Evolutionary conservation across 2,329 filamentous ascomycete genomes (phyloP).

Genomic region (Ophiostoma triangulosporum): DNA sequence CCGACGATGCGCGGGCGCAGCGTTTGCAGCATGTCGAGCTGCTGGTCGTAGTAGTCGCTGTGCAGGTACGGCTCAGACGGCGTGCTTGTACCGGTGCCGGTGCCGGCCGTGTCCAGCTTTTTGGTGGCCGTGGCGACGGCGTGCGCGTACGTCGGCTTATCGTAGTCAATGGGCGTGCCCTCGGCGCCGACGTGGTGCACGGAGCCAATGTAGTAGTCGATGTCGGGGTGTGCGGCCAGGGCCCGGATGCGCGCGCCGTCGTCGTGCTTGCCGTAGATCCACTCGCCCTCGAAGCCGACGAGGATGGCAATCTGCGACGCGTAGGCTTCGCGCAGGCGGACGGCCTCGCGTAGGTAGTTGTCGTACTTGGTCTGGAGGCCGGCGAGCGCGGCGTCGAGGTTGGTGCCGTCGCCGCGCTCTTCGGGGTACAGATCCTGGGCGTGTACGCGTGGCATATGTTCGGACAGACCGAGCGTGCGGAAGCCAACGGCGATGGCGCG

Average conservation of each 20-base stretch:
- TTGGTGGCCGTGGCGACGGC: neutral
- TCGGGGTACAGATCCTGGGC: slow-evolving; percentile 78
- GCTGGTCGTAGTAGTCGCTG: slow-evolving; percentile 76
- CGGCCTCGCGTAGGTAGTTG: slow-evolving; percentile 63
- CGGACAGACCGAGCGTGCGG: slow-evolving; percentile 74
- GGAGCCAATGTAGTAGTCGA: slow-evolving; percentile 82
- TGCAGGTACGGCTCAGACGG: slow-evolving; percentile 57
- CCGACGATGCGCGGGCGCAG: slow-evolving; percentile 69
- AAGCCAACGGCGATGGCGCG: slow-evolving; percentile 67
- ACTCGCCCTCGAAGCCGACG: slow-evolving; percentile 87
- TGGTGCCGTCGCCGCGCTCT: slow-evolving; percentile 49
- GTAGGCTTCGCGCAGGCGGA: slow-evolving; percentile 58
- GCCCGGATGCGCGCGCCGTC: slow-evolving; percentile 46
- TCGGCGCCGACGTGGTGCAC: slow-evolving; percentile 76
- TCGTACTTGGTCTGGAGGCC: slow-evolving; percentile 42
- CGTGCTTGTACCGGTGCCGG: too few relatives aligned
- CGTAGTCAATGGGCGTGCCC: slow-evolving; percentile 79
- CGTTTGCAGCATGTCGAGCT: slow-evolving; percentile 63
- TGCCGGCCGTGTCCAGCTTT: too few relatives aligned
- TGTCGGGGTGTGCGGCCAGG: slow-evolving; percentile 36
- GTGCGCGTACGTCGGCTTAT: slow-evolving; percentile 46
- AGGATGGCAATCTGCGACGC: slow-evolving; percentile 59
- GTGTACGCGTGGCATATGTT: slow-evolving; percentile 80
- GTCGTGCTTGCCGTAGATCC: slow-evolving; percentile 58
- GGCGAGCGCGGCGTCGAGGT: slow-evolving; percentile 34